Percentiles rank a stretch among this genome's conserved stretches.
These are phyloP conservation scores for Claviceps fusiformis DNA, from an alignment of 2,329 filamentous ascomycete species.

Conservation along the genomic window DNA sequence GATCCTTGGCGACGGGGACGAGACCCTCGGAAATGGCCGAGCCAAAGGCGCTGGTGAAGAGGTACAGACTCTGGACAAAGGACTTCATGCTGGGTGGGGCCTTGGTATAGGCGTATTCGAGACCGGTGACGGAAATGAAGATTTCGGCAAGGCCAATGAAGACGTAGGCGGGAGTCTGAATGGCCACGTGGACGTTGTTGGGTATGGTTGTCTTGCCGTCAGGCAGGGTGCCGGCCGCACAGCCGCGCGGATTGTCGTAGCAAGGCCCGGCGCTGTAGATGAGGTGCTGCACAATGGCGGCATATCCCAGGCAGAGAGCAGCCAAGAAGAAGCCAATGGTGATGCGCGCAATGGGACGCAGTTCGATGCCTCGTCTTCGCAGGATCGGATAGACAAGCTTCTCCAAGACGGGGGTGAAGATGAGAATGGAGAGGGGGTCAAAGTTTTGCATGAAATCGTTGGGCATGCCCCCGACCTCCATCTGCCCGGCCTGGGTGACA, in stretches of 20 bases:
- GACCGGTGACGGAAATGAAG: constrained; percentile 51
- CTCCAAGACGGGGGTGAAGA: constrained; percentile 54
- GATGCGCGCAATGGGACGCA: constrained; percentile 54
- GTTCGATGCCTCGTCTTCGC: constrained; percentile 40
- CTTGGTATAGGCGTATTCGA: constrained; percentile 64
- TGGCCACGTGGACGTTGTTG: constrained; percentile 38
- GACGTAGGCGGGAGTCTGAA: constrained; percentile 40
- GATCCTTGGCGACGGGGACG: constrained; percentile 46
- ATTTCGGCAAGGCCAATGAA: constrained; percentile 47
- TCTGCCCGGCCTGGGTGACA: constrained; percentile 44
- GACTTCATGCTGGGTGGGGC: constrained; percentile 56
- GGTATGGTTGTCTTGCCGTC: constrained; percentile 19
- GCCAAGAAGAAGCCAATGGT: constrained; percentile 46
- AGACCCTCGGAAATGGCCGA: constrained; percentile 48
- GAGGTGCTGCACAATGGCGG: constrained; percentile 43
- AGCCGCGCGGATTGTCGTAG: constrained; percentile 29
- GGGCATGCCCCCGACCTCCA: constrained; percentile 50
- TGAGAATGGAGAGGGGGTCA: constrained; percentile 51
- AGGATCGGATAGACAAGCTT: constrained; percentile 47
- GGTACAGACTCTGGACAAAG: constrained; percentile 44
- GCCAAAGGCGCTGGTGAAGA: constrained; percentile 45
- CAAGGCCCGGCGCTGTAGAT: constrained; percentile 43
- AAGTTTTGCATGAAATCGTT: constrained; percentile 60
- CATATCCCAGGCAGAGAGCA: constrained; percentile 42
- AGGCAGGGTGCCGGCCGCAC: constrained; percentile 17